These are phyloP conservation scores for Naganishia friedmannii DNA, from an alignment of 768 basidiomycete species.

Conservation along the genomic window DNA sequence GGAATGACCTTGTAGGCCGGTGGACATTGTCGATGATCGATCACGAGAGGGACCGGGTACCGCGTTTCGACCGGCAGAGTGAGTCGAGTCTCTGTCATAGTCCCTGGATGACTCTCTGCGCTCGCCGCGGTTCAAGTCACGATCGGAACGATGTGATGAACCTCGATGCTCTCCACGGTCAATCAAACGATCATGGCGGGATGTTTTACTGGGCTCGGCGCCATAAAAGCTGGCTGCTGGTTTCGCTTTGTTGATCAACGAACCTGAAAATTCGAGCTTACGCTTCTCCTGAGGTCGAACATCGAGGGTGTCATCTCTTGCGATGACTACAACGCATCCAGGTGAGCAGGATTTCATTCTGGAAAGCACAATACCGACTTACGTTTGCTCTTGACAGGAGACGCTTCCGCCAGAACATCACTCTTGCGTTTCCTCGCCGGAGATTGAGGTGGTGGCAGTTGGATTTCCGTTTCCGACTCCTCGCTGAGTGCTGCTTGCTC, in stretches of 20 bases:
- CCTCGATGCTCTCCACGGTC: neutral
- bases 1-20: neutral
- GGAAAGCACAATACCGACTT: neutral
- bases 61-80: neutral
- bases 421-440: slow-evolving; percentile 37
- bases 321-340: neutral
- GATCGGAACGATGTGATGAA: neutral
- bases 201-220: neutral
- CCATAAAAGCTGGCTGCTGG: neutral
- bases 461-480: neutral
- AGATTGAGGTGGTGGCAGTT: neutral
- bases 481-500: slow-evolving; percentile 33
- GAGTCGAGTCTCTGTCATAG: neutral
- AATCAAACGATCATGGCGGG: neutral
- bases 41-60: neutral
- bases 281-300: neutral
- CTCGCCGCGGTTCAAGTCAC: neutral
- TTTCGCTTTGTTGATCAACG: slow-evolving; percentile 2
- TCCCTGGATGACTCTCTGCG: neutral
- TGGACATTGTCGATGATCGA: neutral
- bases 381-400: slow-evolving; percentile 43
- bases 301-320: neutral
- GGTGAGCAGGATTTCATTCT: neutral
- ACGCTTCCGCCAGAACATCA: slow-evolving; percentile 40
- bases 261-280: slow-evolving; percentile 5